Conservation (phyloP, 208 protist genomes). For the Herpetomonas tarakana region DNA sequence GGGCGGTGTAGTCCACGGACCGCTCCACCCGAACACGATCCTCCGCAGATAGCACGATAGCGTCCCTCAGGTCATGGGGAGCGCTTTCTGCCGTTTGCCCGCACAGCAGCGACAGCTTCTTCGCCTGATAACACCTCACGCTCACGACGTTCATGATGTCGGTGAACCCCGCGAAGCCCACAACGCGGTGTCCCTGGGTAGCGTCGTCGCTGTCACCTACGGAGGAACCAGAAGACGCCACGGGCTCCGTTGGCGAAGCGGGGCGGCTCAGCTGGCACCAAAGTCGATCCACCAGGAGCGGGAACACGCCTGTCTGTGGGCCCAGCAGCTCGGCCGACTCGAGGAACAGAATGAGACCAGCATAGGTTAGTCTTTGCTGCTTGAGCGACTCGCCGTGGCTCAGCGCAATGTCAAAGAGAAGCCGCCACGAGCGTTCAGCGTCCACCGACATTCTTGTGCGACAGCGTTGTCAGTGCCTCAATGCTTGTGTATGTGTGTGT, state of each 20-base stretch:
- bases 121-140: constrained; percentile 75
- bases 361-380: constrained; percentile 33
- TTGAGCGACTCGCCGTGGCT: constrained; percentile 63
- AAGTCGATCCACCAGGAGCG: constrained; percentile 61
- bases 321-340: constrained; percentile 59
- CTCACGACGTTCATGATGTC: constrained; percentile 87
- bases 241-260: not conserved
- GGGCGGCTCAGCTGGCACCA: constrained; percentile 39
- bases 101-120: constrained; percentile 28
- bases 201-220: constrained; percentile 2
- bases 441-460: constrained; percentile 1
- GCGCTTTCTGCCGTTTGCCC: constrained; percentile 10
- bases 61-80: constrained; percentile 19
- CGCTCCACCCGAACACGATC: constrained; percentile 53
- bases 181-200: constrained; percentile 13
- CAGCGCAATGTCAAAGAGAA: constrained; percentile 86
- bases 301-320: constrained; percentile 61
- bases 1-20: constrained; percentile 62
- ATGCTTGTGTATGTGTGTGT: not conserved
- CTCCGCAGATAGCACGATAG: constrained; percentile 70
- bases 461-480: no score
- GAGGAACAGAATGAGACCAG: constrained; percentile 57
- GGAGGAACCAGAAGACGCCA: not conserved
- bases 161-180: constrained; percentile 74
- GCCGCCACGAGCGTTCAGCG: constrained; percentile 52